Base-by-base conservation (phyloP, 2,329 filamentous ascomycete genomes). In the Colletotrichum phormii region DNA sequence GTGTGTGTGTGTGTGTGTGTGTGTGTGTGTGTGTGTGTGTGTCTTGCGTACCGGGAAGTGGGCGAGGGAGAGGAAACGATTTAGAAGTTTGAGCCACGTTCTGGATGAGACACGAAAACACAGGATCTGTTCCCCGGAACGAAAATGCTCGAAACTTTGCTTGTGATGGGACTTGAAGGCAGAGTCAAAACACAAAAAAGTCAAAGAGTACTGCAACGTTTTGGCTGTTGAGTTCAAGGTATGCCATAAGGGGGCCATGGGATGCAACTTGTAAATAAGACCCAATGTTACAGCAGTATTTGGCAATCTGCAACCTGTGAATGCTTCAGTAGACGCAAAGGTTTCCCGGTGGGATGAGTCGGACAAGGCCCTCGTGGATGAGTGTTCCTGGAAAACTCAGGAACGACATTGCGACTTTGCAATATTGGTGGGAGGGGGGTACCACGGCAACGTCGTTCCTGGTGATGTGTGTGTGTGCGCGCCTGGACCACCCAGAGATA, bases 381-480 rank as follows among this genome's bases (percentile, higher is more conserved):
- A 46, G 22, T 26, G 3, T 37, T n/a, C 49, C 55, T 13, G 31
- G 51, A 35, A 26, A 29, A 12, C 15, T 49, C n/a, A 68, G 59
- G 66, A 57, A 68, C 51, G 37, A 18, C 22, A 35, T 63, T 55
- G 46, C 57, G 51, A 54, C 58, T 42, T 68, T 15, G 4, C 18
- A 15, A 18, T 18, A 49, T 42, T 1, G 13, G 13, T 42, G 46
- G 46, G 12, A 35, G 15, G 15, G 22, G 22, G 31, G 13, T 54
- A 35, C 42, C 15, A 26, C 15, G 59, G 65, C 65, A 67, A 67
- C 65, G 46, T 55, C 46, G 62, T 67, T 67, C 37, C 15, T 42
- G 37, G 37, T 15, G 37, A 42, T 15, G 15, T 42, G 37, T 42
- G 37, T 42, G 13, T 18, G 2, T 42, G 37, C 3, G 5, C 37